phyloP scores from a whole-genome alignment of 2,329 filamentous ascomycete species.

The Byssothecium circinans region DNA sequence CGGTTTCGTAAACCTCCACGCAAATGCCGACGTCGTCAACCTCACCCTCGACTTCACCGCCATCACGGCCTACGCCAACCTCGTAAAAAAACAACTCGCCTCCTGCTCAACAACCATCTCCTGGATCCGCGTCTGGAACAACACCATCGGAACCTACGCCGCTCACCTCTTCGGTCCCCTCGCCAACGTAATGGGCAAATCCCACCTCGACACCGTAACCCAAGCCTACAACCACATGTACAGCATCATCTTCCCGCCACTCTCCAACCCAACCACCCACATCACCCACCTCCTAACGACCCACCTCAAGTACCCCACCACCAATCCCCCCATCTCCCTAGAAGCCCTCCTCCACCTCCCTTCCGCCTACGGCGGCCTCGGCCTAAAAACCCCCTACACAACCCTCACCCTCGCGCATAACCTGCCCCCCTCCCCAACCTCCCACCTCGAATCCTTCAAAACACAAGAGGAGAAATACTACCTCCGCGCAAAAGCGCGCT shows the following conservation, averaged over 20 bases:
- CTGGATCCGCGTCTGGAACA: conserved; percentile 35
- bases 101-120: conserved; percentile 22
- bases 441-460: conserved; percentile 13
- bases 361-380: conserved; percentile 29
- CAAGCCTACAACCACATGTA: conserved; percentile 25
- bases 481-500: conserved; percentile 13
- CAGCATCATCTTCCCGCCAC: conserved; percentile 24
- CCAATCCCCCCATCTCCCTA: conserved; percentile 10
- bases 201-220: conserved; percentile 27
- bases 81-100: conserved; percentile 25
- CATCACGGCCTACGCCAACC: conserved; percentile 20
- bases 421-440: conserved; percentile 10
- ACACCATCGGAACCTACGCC: conserved; percentile 25
- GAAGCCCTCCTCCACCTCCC: conserved; percentile 35
- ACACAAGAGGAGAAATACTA: conserved; percentile 25
- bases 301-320: conserved; percentile 4
- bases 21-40: conserved; percentile 13
- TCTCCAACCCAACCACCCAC: conserved; percentile 21
- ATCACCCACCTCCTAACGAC: conserved; percentile 18
- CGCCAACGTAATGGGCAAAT: conserved; percentile 25
- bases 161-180: conserved; percentile 32
- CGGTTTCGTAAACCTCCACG: conserved; percentile 15
- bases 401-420: conserved; percentile 21
- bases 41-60: conserved; percentile 15
- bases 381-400: conserved; percentile 32